Evolutionary conservation across 2,329 filamentous ascomycete species (phyloP).

Genomic region (Penicillium sp.): DNA sequence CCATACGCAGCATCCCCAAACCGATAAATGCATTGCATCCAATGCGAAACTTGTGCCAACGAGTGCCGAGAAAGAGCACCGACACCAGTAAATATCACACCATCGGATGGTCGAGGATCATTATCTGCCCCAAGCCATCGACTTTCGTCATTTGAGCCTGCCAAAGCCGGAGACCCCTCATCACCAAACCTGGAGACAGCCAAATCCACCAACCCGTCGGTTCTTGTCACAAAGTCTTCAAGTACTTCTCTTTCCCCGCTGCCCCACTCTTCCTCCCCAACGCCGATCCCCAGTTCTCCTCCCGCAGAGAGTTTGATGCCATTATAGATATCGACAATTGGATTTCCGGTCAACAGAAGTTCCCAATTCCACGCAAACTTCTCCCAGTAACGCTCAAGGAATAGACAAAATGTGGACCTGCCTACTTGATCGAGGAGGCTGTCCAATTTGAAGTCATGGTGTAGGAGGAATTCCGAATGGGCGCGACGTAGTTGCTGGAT

Average conservation of each 20-base stretch:
- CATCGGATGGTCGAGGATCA: slow-evolving; percentile 63
- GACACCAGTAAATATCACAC: slow-evolving; percentile 74
- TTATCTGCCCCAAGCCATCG: slow-evolving; percentile 67
- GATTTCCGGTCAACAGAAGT: slow-evolving; percentile 81
- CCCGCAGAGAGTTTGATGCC: slow-evolving; percentile 82
- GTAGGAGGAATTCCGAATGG: slow-evolving; percentile 74
- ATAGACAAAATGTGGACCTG: slow-evolving; percentile 60
- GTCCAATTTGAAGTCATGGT: slow-evolving; percentile 68
- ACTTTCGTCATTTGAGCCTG: slow-evolving; percentile 21
- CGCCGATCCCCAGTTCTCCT: slow-evolving; percentile 84
- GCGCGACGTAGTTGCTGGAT: slow-evolving; percentile 73
- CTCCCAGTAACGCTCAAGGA: slow-evolving; percentile 75
- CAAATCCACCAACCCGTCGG: slow-evolving; percentile 77
- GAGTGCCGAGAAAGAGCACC: slow-evolving; percentile 64
- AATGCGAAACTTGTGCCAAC: slow-evolving; percentile 63
- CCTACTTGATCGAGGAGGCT: slow-evolving; percentile 58
- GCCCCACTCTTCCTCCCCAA: slow-evolving; percentile 89
- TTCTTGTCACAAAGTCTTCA: slow-evolving; percentile 71
- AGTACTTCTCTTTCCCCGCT: slow-evolving; percentile 89
- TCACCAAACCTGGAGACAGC: slow-evolving; percentile 79
- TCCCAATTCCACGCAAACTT: slow-evolving; percentile 64
- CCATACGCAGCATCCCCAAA: slow-evolving; percentile 81
- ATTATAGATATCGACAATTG: slow-evolving; percentile 66
- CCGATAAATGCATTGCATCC: slow-evolving; percentile 80
- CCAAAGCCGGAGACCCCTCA: slow-evolving; percentile 15